Evolutionary conservation across 345 rosid genomes (phyloP), one percentile per base, ranked within the genome.

Genomic region (Pugionium dolabratum): DNA sequence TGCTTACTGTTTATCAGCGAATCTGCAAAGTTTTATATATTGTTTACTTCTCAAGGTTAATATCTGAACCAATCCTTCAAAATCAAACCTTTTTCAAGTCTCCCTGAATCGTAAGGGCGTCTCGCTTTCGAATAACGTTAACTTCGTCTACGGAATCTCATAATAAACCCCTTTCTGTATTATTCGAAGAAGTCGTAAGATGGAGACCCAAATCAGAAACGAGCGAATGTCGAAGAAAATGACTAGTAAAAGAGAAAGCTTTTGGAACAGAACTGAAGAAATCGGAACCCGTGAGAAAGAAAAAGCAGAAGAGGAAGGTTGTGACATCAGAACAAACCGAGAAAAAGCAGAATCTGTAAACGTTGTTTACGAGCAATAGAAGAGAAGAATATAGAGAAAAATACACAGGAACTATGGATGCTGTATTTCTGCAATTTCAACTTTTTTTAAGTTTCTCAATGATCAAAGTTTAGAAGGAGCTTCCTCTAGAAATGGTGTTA

Each of bases 131-230:
- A 32, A 71, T 78, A 69, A 61, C 54, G 43, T 36, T 67, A 18
- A 52, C 62, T 4, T 62, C 79, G 9, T 28, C 59, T 33, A 29
- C 74, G n/a, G 69, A 60, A 45, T 41, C 59, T 41, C 49, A 47
- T 36, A 76, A 65, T 71, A 80, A 75, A 47, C 76, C 85, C 2
- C 83, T 84, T 39, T 54, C 51, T 63, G 46, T 56, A 35, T 62
- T 83, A 4, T 86, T 83, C 73, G 81, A 80, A 73, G 89, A 84
- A 64, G 81, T 74, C 2, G 78, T 84, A 0, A 92, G 87, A 29
- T 68, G 84, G 29, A 49, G 78, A 33, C 77, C 82, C 42, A 75
- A 33, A 33, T 11, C 81, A 5, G 82, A 73, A 49, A 61, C 74
- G 4, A 56, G 8, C 45, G 54, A 48, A 55, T 18, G 5, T 30